phyloP scores from a whole-genome alignment of 2,329 filamentous ascomycete species.

The Alternaria consortialis region DNA sequence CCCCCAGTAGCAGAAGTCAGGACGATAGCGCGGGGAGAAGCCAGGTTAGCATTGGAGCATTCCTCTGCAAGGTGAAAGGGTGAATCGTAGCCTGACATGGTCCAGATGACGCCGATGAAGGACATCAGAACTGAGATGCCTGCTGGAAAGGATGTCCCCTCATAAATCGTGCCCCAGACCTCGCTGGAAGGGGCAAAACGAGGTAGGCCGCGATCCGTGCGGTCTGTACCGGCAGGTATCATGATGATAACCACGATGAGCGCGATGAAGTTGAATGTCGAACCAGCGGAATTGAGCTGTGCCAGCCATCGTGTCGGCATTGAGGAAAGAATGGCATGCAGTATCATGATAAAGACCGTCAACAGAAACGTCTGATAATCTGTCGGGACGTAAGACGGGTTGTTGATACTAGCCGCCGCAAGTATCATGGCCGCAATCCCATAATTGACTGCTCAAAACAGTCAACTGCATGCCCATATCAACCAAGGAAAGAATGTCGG shows the following conservation, averaged over 20 bases:
- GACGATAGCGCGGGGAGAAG: slow-evolving; percentile 75
- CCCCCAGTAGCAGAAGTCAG: slow-evolving; percentile 73
- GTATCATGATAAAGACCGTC: slow-evolving; percentile 71
- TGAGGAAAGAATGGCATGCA: slow-evolving; percentile 73
- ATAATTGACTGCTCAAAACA: slow-evolving; percentile 64
- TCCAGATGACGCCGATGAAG: slow-evolving; percentile 76
- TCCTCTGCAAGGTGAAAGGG: slow-evolving; percentile 79
- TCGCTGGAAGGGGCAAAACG: slow-evolving; percentile 66
- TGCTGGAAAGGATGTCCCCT: slow-evolving; percentile 72
- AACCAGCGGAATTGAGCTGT: slow-evolving; percentile 73
- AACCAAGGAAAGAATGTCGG: not conserved
- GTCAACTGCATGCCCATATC: slow-evolving; percentile 13
- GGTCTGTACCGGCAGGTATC: slow-evolving; percentile 68
- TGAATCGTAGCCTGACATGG: slow-evolving; percentile 72
- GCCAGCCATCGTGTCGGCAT: slow-evolving; percentile 77
- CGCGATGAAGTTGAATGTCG: slow-evolving; percentile 74
- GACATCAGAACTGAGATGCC: slow-evolving; percentile 75
- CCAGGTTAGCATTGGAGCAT: slow-evolving; percentile 76
- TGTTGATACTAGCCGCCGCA: slow-evolving; percentile 72
- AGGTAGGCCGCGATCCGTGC: slow-evolving; percentile 61
- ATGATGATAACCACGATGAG: slow-evolving; percentile 72
- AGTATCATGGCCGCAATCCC: slow-evolving; percentile 74
- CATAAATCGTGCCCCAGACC: slow-evolving; percentile 73
- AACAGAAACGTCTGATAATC: slow-evolving; percentile 75
- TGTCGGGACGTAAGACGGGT: slow-evolving; percentile 71